Base-by-base conservation (phyloP, 176 grass and related monocot species). In the Areca catechu region DNA sequence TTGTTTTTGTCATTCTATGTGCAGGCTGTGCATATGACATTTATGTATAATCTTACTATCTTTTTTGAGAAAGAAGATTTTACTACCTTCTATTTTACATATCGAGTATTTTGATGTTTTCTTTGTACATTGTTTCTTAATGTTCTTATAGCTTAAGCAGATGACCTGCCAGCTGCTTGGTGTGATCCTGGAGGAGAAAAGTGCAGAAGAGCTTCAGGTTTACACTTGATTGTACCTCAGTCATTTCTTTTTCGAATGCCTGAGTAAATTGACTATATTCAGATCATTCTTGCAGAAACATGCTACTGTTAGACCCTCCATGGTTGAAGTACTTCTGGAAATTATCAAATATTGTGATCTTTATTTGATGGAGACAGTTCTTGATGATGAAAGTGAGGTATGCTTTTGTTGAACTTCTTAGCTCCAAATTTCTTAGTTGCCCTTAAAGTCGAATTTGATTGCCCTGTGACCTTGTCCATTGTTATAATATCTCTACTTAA, bases 281-380 rank as follows among this genome's bases (percentile, higher is more conserved):
- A 10, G 49, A 14, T 71, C 55, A 47, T 55, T 78, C 60, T 50
- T 71, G 72, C 71, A 98, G 93, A 68, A 82, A 22, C 81, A 92
- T 56, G 84, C 74, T 50, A 98, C 81, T 4, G 70, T 98, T 66
- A 85, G 73, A 70, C 76, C 80, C 53, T 73, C 81, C 17, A 81
- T 73, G 28, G 66, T 89, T 19, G 82, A 89, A 73, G 29, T 92
- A 30, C 58, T 98, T 19, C 54, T 75, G 16, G 81, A 98, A 63
- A 71, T 98, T 72, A 56, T 69, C 20, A 92, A 80, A 64, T 49
- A 63, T 50, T 91, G 80, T 66, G 93, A 98, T 73, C 30, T 98
- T 18, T 98, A 98, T 70, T 67, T 98, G 37, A 92, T 98, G 84
- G 93, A 92, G 76, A 98, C 93, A 63, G 73, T 98, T 61, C 54